Conservation (phyloP, 371 early-diverging fungal genomes). For the Batkoa obscura region DNA sequence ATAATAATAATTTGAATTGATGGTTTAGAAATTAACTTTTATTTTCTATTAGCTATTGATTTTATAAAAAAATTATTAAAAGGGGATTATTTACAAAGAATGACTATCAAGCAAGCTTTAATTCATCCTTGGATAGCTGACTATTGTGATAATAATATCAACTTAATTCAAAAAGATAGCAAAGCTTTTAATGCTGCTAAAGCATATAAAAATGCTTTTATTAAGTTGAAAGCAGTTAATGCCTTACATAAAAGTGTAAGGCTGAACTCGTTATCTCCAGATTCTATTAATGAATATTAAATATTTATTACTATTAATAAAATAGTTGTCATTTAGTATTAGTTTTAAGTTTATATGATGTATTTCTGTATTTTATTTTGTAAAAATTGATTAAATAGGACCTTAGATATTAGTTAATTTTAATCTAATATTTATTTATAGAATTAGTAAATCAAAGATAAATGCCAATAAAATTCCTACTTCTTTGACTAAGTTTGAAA, state of each 20-base stretch:
- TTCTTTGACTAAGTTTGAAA: too few relatives aligned
- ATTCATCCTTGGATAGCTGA: conserved; percentile 65
- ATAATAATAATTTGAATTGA: background rate
- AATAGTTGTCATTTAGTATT: too few relatives aligned
- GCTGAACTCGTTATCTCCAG: too few relatives aligned
- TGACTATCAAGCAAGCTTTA: conserved; percentile 65
- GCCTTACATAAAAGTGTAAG: background rate
- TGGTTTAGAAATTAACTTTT: background rate
- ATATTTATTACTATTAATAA: too few relatives aligned
- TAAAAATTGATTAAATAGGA: too few relatives aligned
- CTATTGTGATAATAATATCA: conserved; percentile 24
- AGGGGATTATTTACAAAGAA: conserved; percentile 44
- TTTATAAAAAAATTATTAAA: conserved; percentile 63
- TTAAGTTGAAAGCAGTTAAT: background rate
- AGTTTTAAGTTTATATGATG: too few relatives aligned
- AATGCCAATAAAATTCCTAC: too few relatives aligned
- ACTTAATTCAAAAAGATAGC: conserved; percentile 47
- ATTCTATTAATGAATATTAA: too few relatives aligned
- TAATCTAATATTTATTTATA: too few relatives aligned
- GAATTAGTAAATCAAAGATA: too few relatives aligned
- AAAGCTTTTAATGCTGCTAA: conserved; percentile 32
- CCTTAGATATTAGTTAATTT: too few relatives aligned
- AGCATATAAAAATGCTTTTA: background rate
- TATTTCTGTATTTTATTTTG: too few relatives aligned
- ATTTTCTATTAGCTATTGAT: conserved; percentile 46